Evolutionary conservation across 257 asterid species (phyloP), one percentile per base, ranked within the genome.

Genomic region (Petunia axillaris): DNA sequence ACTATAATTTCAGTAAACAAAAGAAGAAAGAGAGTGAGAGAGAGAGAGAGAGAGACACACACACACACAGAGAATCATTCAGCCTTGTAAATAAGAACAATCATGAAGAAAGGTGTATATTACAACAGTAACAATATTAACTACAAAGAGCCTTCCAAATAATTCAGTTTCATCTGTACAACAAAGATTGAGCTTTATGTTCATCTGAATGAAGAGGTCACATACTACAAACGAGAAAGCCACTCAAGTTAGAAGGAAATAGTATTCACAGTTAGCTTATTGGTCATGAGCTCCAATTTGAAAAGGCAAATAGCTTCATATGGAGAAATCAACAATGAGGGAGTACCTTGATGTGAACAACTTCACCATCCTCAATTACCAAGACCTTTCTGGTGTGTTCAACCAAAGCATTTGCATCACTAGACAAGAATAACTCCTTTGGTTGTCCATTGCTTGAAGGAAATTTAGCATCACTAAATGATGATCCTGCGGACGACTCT

Each of bases 401-500:
- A 84, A 94, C 97, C 82, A 94, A 83, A 83, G 98, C 98, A 87
- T 91, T 91, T 80, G 97, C 92, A 81, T 94, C 98, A 86, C 98
- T 94, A 2, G 98, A 92, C 84, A 94, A 84, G 87, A 90, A 92
- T 65, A 94, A 85, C 82, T 94, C 98, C 82, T 87, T 92, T 6
- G 97, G 95, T 76, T 90, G 91, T 79, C 88, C 93, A 82, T 88
- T 87, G 83, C 87, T 87, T 36, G 93, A 89, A 79, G 88, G 96
- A 87, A 87, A 88, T 76, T 89, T 88, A 59, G 87, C 40, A 81
- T 89, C 97, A 83, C 71, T 79, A 83, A 92, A 91, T 81, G 95
- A 84, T 82, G 93, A 87, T 81, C 89, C 95, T 59, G 14, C 68
- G 82, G 74, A 83, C 59, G 86, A 77, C 80, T 86, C 90, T 71